Percentiles rank a stretch among this genome's conserved stretches.
Evolutionary conservation across 345 rosid genomes (phyloP).

Genomic region (Citrus unshiu): DNA sequence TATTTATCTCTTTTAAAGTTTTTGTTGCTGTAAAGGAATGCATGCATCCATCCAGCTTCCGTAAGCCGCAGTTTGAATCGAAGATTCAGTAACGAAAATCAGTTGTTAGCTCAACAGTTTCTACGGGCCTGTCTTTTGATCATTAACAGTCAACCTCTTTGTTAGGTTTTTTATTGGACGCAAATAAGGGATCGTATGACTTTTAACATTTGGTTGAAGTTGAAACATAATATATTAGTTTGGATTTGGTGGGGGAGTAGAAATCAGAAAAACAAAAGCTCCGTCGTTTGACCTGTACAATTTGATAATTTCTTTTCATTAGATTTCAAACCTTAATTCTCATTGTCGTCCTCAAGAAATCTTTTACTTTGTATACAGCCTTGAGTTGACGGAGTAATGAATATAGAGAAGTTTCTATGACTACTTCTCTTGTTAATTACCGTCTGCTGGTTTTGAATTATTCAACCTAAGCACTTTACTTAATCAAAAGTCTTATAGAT

Average conservation of each 20-base stretch:
- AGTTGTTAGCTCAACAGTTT: constrained; percentile 23
- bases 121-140: background rate
- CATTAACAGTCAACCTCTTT: background rate
- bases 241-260: constrained; percentile 22
- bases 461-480: too few relatives aligned
- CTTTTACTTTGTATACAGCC: too few relatives aligned
- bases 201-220: constrained; percentile 5
- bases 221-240: constrained; percentile 3
- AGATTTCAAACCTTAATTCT: too few relatives aligned
- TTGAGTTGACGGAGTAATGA: too few relatives aligned
- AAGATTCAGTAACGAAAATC: background rate
- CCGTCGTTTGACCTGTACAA: background rate
- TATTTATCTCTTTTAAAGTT: background rate
- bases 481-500: too few relatives aligned
- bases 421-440: too few relatives aligned
- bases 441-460: too few relatives aligned
- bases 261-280: background rate
- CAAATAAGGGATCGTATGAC: background rate
- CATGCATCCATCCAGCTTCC: background rate
- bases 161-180: background rate
- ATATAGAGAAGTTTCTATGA: too few relatives aligned
- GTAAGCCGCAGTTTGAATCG: background rate
- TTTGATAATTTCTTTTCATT: too few relatives aligned
- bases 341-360: background rate
- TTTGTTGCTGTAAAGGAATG: background rate